A percentile compares a stretch with the other conserved stretches of the same genome.
Evolutionary conservation across 2,329 filamentous ascomycete species (phyloP).

Genomic region (Trichoderma sp.): DNA sequence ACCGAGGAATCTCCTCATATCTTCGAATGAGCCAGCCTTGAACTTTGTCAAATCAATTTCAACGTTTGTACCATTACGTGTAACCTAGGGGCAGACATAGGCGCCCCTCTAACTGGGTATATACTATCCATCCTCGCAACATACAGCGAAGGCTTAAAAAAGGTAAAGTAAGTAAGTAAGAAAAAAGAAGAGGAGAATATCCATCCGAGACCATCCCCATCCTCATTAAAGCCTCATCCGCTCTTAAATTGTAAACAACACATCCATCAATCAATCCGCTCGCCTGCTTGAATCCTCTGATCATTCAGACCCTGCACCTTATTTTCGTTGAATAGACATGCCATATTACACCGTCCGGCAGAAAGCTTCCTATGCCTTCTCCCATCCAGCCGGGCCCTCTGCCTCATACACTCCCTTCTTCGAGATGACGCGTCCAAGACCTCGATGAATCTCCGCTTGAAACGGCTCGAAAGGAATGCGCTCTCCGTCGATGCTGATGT

Average conservation of each 20-base stretch:
- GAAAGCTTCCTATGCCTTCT: slow-evolving; percentile 31
- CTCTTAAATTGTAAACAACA: background rate
- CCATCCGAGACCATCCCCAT: background rate
- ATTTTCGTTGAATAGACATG: background rate
- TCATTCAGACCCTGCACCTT: background rate
- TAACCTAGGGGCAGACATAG: background rate
- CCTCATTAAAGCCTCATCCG: background rate
- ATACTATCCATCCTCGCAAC: slow-evolving; percentile 15
- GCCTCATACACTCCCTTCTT: slow-evolving; percentile 72
- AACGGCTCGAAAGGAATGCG: slow-evolving; percentile 81
- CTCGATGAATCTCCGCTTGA: slow-evolving; percentile 83
- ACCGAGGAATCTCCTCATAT: rapidly evolving
- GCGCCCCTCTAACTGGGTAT: slow-evolving; percentile 5
- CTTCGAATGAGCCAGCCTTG: background rate
- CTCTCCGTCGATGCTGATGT: slow-evolving; percentile 94
- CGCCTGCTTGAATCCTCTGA: background rate
- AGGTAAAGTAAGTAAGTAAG: background rate
- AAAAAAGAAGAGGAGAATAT: background rate
- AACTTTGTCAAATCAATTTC: background rate
- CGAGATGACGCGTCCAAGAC: slow-evolving; percentile 80
- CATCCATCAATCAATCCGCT: background rate
- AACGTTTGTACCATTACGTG: background rate
- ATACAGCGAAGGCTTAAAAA: background rate
- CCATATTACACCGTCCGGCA: background rate
- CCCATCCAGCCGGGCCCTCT: slow-evolving; percentile 52